Conservation (phyloP, 208 protist species). For the Leishmania amazonensis region DNA sequence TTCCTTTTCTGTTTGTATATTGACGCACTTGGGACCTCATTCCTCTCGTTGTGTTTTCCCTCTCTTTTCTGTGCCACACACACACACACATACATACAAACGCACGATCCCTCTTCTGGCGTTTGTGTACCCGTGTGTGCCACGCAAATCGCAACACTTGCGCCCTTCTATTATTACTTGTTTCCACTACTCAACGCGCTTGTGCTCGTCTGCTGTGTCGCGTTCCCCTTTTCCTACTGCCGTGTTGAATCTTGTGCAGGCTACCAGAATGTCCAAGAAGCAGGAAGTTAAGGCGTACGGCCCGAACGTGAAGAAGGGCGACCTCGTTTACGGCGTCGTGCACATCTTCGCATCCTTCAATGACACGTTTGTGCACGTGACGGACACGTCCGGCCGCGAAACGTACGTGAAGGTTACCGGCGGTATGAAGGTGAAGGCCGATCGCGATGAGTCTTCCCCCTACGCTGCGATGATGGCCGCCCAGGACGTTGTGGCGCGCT, state of each 20-base stretch:
- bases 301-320: conserved; percentile 87
- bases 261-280: conserved; percentile 88
- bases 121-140: background rate
- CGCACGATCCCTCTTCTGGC: background rate
- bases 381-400: conserved; percentile 99
- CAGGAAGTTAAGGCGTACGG: conserved; percentile 92
- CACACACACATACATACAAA: background rate
- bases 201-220: background rate
- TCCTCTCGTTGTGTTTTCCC: background rate
- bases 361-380: conserved; percentile 99
- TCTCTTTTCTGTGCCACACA: background rate
- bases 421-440: conserved; percentile 99
- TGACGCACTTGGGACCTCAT: background rate
- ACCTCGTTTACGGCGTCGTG: conserved; percentile 98
- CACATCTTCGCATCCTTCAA: conserved; percentile 98
- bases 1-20: background rate
- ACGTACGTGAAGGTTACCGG: conserved; percentile 99
- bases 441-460: conserved; percentile 99
- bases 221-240: no score
- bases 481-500: conserved; percentile 98
- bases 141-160: background rate
- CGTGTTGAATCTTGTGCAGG: background rate
- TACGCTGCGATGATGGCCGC: conserved; percentile 99
- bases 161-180: background rate
- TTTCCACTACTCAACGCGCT: background rate